Percentiles rank a stretch among this genome's conserved stretches.
phyloP scores from a whole-genome alignment of 129 eudicot genomes.

The Centella asiatica region DNA sequence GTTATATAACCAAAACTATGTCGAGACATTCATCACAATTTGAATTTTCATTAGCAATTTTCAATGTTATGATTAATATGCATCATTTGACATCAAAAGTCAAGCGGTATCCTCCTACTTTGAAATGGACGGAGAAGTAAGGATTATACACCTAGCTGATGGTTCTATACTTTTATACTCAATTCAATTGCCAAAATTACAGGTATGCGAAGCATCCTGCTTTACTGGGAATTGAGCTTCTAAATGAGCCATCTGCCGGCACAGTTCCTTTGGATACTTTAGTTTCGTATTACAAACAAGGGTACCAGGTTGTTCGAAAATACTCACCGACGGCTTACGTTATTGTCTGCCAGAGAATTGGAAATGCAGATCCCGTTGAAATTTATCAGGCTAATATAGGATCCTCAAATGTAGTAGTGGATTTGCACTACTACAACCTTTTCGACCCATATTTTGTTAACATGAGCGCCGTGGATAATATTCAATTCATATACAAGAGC shows the following conservation, averaged over 20 bases:
- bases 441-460: constrained; percentile 38
- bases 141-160: too few species aligned
- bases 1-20: too few species aligned
- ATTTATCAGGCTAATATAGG: constrained; percentile 57
- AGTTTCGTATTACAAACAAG: constrained; percentile 52
- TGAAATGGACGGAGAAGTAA: too few species aligned
- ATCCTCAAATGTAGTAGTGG: constrained; percentile 40
- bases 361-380: constrained; percentile 56
- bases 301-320: constrained; percentile 49
- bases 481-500: constrained; percentile 45
- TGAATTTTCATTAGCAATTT: too few species aligned
- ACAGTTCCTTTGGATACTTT: constrained; percentile 45
- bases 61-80: too few species aligned
- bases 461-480: constrained; percentile 41
- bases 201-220: constrained; percentile 65
- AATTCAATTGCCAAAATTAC: neutral
- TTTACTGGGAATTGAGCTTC: constrained; percentile 59
- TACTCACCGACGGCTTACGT: constrained; percentile 61
- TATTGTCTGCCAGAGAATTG: constrained; percentile 62
- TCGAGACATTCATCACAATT: too few species aligned
- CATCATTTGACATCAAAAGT: too few species aligned
- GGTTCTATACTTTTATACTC: too few species aligned
- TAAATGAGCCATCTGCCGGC: constrained; percentile 59
- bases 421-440: constrained; percentile 69
- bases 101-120: too few species aligned